These are phyloP conservation scores for Termitomyces sp. DNA, from an alignment of 768 basidiomycete species.

Conservation along the genomic window DNA sequence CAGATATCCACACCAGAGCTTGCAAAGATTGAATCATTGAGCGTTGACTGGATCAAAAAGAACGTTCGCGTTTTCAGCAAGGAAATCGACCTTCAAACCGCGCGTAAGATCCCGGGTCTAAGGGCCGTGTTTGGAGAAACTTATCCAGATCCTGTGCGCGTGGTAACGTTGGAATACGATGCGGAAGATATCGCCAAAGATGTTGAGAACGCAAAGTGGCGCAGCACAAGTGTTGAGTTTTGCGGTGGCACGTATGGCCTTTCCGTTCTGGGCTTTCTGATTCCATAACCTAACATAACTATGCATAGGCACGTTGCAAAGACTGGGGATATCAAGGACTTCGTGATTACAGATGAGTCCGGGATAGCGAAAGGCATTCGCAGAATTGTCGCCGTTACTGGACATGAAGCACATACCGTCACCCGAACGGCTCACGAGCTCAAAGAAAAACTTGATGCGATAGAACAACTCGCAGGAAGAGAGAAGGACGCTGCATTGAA, in stretches of 20 bases:
- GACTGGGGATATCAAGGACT: conserved; percentile 96
- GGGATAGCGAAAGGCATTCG: conserved; percentile 98
- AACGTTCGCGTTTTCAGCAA: conserved; percentile 88
- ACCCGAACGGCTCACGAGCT: conserved; percentile 62
- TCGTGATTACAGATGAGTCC: conserved; percentile 91
- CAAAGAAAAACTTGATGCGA: conserved; percentile 51
- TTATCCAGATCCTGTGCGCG: conserved; percentile 96
- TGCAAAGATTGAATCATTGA: conserved; percentile 75
- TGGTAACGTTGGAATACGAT: conserved; percentile 85
- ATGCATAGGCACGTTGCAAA: conserved; percentile 78
- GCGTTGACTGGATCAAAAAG: conserved; percentile 82
- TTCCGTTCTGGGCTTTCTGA: neutral
- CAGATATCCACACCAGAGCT: conserved; percentile 76
- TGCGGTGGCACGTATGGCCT: conserved; percentile 91
- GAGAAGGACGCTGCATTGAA: conserved; percentile 89
- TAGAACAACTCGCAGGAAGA: conserved; percentile 58
- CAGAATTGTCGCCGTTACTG: conserved; percentile 90
- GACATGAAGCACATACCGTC: conserved; percentile 85
- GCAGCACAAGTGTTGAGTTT: conserved; percentile 88
- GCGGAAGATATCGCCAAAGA: conserved; percentile 84
- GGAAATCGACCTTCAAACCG: conserved; percentile 72
- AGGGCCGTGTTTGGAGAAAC: conserved; percentile 97
- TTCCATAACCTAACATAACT: neutral
- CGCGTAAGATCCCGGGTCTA: conserved; percentile 86
- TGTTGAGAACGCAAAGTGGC: conserved; percentile 87